Evolutionary conservation across 352 stramenopile species (phyloP), one percentile per base, ranked within the genome.

Genomic region (Globisporangium barbulae): DNA sequence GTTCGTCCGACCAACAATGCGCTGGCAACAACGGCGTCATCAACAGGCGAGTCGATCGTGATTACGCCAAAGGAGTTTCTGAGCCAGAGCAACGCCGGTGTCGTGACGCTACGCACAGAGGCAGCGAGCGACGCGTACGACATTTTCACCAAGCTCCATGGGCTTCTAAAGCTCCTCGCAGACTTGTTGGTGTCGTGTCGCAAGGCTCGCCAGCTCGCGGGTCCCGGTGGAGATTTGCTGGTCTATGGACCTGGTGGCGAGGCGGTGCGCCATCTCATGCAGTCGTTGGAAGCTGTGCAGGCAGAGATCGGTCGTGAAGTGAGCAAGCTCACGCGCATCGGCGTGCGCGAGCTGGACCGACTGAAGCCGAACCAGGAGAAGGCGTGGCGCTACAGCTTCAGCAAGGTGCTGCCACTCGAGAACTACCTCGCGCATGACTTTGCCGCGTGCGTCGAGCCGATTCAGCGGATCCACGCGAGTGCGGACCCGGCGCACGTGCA

Each of bases 361-460:
- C 69, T 95, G 4, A 95, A 95, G 59, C 82, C 86, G 7, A 95
- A 91, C 56, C 83, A 92, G 60, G 86, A 95, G 56, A 91, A 90
- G 64, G 84, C 74, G 5, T 95, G 86, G 86, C 81, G 84, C 31
- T 90, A 87, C 74, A 91, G 84, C 60, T 93, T 93, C 62, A 93
- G 84, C 58, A 93, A 93, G 58, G 86, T 93, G 52, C 48, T 93
- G 55, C 85, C 82, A 0, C 67, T 95, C 31, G 83, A 95, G 75
- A 88, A 86, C 39, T 93, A 93, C 59, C 69, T 95, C 52, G 82
- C 83, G 3, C 84, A 90, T 54, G 86, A 95, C 73, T 92, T 95
- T 75, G 81, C 79, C 15, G 86, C 86, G 17, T 93, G 83, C 61
- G 77, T 90, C 17, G 84, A 95, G 60, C 86, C 86, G 19, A 93